A percentile compares a stretch with the other conserved stretches of the same genome.
These are phyloP conservation scores for Didymella keratinophila DNA, from an alignment of 2,329 filamentous ascomycete species.

Conservation along the genomic window DNA sequence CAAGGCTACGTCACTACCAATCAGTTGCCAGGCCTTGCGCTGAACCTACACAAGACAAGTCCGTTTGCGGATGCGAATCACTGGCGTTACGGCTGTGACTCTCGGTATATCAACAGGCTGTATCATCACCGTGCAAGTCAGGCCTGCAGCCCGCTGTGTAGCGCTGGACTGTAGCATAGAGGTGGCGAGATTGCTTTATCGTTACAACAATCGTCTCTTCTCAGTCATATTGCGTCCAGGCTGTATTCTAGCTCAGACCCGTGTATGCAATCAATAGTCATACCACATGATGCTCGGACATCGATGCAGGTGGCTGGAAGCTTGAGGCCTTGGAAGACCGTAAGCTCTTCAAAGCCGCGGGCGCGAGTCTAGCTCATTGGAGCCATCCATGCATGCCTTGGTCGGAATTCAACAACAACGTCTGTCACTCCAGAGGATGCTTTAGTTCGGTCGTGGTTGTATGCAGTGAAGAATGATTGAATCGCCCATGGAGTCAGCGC, in stretches of 20 bases:
- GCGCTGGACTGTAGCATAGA: not conserved
- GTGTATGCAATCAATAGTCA: not conserved
- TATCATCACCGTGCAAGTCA: not conserved
- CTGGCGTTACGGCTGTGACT: slow-evolving; percentile 3
- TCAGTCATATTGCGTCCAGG: slow-evolving; percentile 9
- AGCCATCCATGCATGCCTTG: too few relatives aligned
- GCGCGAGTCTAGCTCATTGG: not conserved
- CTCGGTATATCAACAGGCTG: not conserved
- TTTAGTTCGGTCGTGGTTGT: not conserved
- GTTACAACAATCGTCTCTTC: not conserved
- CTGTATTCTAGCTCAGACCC: not conserved
- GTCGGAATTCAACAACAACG: too few relatives aligned
- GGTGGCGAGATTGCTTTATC: not conserved
- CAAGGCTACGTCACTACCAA: slow-evolving; percentile 15
- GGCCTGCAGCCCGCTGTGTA: not conserved
- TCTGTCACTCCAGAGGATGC: not conserved
- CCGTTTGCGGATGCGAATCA: slow-evolving; percentile 12
- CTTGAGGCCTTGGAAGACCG: not conserved
- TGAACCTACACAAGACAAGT: slow-evolving; percentile 7
- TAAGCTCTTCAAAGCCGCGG: not conserved
- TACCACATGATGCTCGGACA: slow-evolving; percentile 1
- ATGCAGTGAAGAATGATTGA: not conserved
- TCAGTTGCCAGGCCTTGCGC: not conserved
- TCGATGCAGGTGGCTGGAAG: not conserved
- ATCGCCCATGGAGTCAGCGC: not conserved